These are phyloP conservation scores for Aureobasidium musti DNA, from an alignment of 2,329 filamentous ascomycete species.

Conservation along the genomic window DNA sequence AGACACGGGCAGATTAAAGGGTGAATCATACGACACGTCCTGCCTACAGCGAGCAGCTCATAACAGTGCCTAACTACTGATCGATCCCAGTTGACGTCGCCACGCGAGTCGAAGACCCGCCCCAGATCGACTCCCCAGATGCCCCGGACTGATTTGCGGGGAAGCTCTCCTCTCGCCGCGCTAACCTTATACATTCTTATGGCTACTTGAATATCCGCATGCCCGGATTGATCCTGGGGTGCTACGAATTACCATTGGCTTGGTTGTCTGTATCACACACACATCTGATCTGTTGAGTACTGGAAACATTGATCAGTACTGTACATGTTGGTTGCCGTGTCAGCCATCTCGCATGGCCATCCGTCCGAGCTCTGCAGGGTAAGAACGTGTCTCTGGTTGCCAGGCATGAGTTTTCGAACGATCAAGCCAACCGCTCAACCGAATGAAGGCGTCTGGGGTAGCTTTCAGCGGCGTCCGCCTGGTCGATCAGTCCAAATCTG, in stretches of 20 bases:
- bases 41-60: background rate
- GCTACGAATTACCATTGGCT: background rate
- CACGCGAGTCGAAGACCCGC: constrained; percentile 2
- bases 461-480: constrained; percentile 6
- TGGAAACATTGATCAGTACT: background rate
- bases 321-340: background rate
- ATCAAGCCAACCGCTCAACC: constrained; percentile 27
- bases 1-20: background rate
- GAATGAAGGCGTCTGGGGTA: constrained; percentile 27
- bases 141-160: background rate
- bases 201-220: constrained; percentile 13
- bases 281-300: background rate
- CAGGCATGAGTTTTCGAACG: background rate
- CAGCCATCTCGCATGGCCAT: constrained; percentile 19
- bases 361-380: background rate
- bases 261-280: constrained; percentile 6
- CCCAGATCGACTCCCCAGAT: constrained; percentile 8
- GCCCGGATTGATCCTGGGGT: background rate
- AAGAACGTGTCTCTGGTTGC: constrained; percentile 2
- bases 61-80: background rate
- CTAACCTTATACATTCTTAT: constrained; percentile 3
- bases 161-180: background rate
- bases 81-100: background rate
- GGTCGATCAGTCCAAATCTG: constrained; percentile 7
- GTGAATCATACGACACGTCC: background rate